These are phyloP conservation scores for Bipolaris cookei DNA, from an alignment of 2,329 filamentous ascomycete genomes.

Conservation along the genomic window DNA sequence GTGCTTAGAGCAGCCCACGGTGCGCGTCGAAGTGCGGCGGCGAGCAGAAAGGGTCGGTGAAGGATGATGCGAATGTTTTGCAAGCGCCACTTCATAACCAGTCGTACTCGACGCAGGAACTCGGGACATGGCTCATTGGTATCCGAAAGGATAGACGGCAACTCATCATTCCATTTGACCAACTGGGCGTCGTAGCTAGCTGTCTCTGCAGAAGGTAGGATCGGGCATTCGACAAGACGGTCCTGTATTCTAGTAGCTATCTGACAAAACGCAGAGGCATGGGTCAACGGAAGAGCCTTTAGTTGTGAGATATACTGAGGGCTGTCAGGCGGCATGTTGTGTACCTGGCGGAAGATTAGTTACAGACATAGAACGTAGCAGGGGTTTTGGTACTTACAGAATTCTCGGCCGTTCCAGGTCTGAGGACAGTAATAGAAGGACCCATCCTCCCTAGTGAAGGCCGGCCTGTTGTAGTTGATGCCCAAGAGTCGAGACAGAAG, in stretches of 20 bases:
- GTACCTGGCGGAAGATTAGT: constrained; percentile 16
- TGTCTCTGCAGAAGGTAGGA: constrained; percentile 71
- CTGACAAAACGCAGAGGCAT: constrained; percentile 80
- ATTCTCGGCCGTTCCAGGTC: constrained; percentile 43
- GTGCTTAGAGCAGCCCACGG: constrained; percentile 60
- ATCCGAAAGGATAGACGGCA: constrained; percentile 60
- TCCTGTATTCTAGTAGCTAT: constrained; percentile 81
- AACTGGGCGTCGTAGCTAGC: constrained; percentile 71
- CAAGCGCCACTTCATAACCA: constrained; percentile 83
- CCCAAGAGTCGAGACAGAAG: constrained; percentile 54
- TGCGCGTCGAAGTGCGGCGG: constrained; percentile 62
- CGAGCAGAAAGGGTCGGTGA: constrained; percentile 74
- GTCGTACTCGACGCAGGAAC: constrained; percentile 71
- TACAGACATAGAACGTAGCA: background rate
- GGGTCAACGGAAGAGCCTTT: constrained; percentile 72
- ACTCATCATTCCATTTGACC: constrained; percentile 72
- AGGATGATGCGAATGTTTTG: constrained; percentile 79
- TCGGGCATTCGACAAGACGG: constrained; percentile 70
- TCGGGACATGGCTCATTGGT: constrained; percentile 69
- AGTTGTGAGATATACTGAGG: constrained; percentile 60
- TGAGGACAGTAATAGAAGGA: constrained; percentile 48
- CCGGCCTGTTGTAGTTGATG: constrained; percentile 52
- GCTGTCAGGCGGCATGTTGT: constrained; percentile 40
- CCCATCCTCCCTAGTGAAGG: constrained; percentile 50
- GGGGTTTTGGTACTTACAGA: constrained; percentile 29